A percentile compares a stretch with the other conserved stretches of the same genome.
These are phyloP conservation scores for Exobasidium rhododendri DNA, from an alignment of 1,284 basidiomycete species.

Conservation along the genomic window DNA sequence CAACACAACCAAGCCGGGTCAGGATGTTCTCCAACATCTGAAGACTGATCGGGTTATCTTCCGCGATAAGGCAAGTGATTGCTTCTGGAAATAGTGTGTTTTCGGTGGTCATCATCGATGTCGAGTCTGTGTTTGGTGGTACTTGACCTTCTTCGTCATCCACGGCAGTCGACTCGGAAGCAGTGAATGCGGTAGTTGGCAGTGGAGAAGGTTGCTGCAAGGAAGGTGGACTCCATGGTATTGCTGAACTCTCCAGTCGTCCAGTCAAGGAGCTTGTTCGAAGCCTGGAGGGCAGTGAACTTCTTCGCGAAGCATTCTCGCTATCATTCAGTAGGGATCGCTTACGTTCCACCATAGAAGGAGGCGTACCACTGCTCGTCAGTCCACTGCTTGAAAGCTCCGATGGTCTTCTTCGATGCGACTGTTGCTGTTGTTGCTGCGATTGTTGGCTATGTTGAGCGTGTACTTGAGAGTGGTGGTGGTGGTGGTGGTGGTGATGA, in stretches of 20 bases:
- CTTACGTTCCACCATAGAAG: conserved; percentile 29
- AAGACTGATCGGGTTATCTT: conserved; percentile 79
- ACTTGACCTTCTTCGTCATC: neutral
- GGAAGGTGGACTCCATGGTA: neutral
- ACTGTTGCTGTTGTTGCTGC: no score
- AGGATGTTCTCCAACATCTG: conserved; percentile 77
- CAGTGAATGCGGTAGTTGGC: neutral
- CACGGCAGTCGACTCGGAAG: neutral
- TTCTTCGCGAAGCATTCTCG: conserved; percentile 69
- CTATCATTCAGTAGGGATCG: conserved; percentile 59
- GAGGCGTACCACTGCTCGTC: neutral
- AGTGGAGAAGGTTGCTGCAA: neutral
- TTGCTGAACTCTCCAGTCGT: neutral
- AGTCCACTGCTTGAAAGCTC: conserved; percentile 21
- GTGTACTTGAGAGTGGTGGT: neutral
- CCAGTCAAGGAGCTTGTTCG: conserved; percentile 74
- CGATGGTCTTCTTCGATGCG: conserved; percentile 32
- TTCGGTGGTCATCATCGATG: neutral
- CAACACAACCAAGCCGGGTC: conserved; percentile 69
- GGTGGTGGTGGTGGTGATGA: neutral
- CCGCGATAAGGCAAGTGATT: conserved; percentile 86
- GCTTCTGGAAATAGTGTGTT: conserved; percentile 43
- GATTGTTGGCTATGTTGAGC: neutral
- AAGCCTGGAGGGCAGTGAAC: conserved; percentile 80
- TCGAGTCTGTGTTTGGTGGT: neutral